phyloP scores from a whole-genome alignment of 352 stramenopile species.

The Phytopythium kandeliae region DNA sequence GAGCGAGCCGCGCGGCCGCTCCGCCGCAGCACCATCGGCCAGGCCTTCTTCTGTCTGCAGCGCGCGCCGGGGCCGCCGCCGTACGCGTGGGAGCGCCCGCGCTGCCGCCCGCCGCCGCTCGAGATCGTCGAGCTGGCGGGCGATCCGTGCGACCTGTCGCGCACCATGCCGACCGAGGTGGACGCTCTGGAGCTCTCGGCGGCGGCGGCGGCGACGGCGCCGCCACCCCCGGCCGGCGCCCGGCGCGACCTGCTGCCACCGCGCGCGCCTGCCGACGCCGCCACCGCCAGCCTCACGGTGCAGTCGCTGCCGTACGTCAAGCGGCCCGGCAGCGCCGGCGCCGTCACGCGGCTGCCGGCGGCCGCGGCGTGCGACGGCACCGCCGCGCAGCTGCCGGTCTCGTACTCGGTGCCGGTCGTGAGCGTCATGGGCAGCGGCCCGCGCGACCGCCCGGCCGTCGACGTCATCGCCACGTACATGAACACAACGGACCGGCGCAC shows the following conservation, averaged over 20 bases:
- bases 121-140: slow-evolving; percentile 9
- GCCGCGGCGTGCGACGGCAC: slow-evolving; percentile 28
- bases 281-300: slow-evolving; percentile 21
- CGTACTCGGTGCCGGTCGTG: slow-evolving; percentile 64
- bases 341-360: slow-evolving; percentile 28
- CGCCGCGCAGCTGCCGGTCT: slow-evolving; percentile 48
- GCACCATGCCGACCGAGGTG: slow-evolving; percentile 23
- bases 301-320: slow-evolving; percentile 76
- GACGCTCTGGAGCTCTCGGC: slow-evolving; percentile 8
- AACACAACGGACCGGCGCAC: slow-evolving; percentile 79
- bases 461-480: slow-evolving; percentile 89
- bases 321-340: slow-evolving; percentile 39
- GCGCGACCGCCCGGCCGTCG: slow-evolving; percentile 60
- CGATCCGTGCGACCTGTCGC: slow-evolving; percentile 19
- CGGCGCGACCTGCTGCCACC: slow-evolving; percentile 3
- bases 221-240: too few relatives aligned
- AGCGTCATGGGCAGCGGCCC: slow-evolving; percentile 58
- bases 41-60: slow-evolving; percentile 52
- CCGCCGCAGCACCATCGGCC: slow-evolving; percentile 34
- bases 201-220: too few relatives aligned
- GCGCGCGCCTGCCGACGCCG: slow-evolving; percentile 4
- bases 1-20: not conserved
- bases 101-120: slow-evolving; percentile 2
- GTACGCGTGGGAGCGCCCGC: slow-evolving; percentile 11
- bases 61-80: slow-evolving; percentile 19